phyloP scores from a whole-genome alignment of 129 eudicot species.

The Flaveria sonorensis region DNA sequence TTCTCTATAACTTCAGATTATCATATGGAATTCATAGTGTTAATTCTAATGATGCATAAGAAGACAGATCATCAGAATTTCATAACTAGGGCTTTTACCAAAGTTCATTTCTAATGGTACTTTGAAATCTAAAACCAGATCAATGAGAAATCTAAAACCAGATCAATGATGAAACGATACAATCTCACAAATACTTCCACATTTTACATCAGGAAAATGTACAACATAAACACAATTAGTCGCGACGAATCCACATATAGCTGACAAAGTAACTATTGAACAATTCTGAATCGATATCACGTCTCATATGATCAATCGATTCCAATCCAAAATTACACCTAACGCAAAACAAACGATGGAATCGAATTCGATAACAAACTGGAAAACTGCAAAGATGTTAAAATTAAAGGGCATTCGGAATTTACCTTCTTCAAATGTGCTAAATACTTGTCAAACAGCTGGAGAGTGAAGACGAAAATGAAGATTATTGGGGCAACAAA shows the following conservation, averaged over 20 bases:
- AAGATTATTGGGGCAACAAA: conserved; percentile 66
- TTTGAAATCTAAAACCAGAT: neutral
- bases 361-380: neutral
- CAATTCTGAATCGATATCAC: neutral
- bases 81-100: conserved; percentile 1
- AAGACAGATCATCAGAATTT: neutral
- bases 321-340: neutral
- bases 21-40: neutral
- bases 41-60: neutral
- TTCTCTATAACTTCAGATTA: neutral
- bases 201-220: too few species aligned
- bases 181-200: neutral
- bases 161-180: neutral
- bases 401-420: conserved; percentile 20
- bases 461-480: conserved; percentile 49
- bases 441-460: conserved; percentile 48
- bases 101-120: neutral
- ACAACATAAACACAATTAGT: neutral
- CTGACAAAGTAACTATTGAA: conserved; percentile 14
- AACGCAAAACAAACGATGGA: neutral
- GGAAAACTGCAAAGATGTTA: conserved; percentile 12
- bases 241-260: conserved; percentile 7
- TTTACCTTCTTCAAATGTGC: conserved; percentile 48
- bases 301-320: neutral
- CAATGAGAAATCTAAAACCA: too few species aligned